Evolutionary conservation across 2,329 filamentous ascomycete genomes (phyloP), one percentile per base, ranked within the genome.

Genomic region (Paracoccidioides lutzii): DNA sequence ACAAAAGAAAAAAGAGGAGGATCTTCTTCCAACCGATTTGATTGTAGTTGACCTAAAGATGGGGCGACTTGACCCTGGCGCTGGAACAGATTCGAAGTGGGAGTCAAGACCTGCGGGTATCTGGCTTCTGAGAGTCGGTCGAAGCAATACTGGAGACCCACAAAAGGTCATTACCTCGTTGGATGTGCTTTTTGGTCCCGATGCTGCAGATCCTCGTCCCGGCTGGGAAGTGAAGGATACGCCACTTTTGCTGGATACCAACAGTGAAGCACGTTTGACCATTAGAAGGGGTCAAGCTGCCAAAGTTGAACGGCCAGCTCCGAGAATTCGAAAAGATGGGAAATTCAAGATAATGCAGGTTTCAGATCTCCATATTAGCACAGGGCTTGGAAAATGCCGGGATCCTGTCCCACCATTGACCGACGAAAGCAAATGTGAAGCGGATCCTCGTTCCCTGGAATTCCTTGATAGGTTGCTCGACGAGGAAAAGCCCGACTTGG

Each of bases 291-390:
- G 93, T 2, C 75, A 78, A 53, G 81, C 81, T 28, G 74, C 76
- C 28, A 81, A 84, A 61, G 70, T 78, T 40, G 79, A 83, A 64
- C 90, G 85, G 68, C 86, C 87, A 0, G 75, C 82, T 42, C 87
- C 85, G 9, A 82, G 87, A 57, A 88, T 98, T 60, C 81, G 82
- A 45, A 89, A 94, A 59, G 89, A 93, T 67, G 93, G 91, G 35
- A 89, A 86, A 63, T 97, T 97, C 76, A 97, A 97, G 76, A 95
- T 98, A 61, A 83, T 98, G 79, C 93, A 98, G 72, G 77, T 95
- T 55, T 87, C 90, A n/a, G 93, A 98, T 73, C 74, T 97, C 59
- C 93, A 98, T 71, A 74, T 98, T 55, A 91, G 89, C 66, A 98
- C 93, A 2, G 93, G 91, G 8, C 78, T 90, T 4, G 93, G 93